phyloP scores from a whole-genome alignment of 1,284 basidiomycete genomes.

The Papiliotrema fonsecae region DNA sequence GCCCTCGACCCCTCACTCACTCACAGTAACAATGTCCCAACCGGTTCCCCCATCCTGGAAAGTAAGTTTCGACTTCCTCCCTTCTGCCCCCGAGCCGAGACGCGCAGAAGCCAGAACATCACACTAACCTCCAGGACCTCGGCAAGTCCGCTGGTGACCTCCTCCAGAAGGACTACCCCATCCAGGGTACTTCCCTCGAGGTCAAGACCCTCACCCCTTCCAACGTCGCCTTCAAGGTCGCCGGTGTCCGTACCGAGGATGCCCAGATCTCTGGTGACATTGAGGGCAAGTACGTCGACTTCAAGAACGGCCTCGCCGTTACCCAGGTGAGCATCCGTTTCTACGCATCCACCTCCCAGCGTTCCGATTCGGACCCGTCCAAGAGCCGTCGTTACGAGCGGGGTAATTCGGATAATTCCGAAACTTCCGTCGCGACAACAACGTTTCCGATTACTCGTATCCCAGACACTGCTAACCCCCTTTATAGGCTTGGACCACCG shows the following conservation, averaged over 20 bases:
- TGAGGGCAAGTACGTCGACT: constrained; percentile 85
- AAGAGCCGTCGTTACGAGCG: too few relatives aligned
- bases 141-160: constrained; percentile 97
- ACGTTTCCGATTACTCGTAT: too few relatives aligned
- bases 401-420: too few relatives aligned
- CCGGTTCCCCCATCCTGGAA: constrained; percentile 83
- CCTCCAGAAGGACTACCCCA: constrained; percentile 87
- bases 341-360: not conserved
- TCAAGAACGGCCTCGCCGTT: constrained; percentile 81
- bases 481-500: constrained; percentile 87
- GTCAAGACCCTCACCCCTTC: constrained; percentile 94
- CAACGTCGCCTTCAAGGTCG: constrained; percentile 81
- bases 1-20: not conserved
- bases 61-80: constrained; percentile 50
- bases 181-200: constrained; percentile 71
- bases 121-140: constrained; percentile 61
- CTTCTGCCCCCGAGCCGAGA: not conserved
- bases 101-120: not conserved
- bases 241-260: constrained; percentile 61
- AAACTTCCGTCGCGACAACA: too few relatives aligned
- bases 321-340: constrained; percentile 57
- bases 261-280: constrained; percentile 78
- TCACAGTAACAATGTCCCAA: constrained; percentile 24
- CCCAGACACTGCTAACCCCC: too few relatives aligned
- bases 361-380: not conserved